These are phyloP conservation scores for Trametes pubescens DNA, from an alignment of 1,284 basidiomycete species.

Conservation along the genomic window DNA sequence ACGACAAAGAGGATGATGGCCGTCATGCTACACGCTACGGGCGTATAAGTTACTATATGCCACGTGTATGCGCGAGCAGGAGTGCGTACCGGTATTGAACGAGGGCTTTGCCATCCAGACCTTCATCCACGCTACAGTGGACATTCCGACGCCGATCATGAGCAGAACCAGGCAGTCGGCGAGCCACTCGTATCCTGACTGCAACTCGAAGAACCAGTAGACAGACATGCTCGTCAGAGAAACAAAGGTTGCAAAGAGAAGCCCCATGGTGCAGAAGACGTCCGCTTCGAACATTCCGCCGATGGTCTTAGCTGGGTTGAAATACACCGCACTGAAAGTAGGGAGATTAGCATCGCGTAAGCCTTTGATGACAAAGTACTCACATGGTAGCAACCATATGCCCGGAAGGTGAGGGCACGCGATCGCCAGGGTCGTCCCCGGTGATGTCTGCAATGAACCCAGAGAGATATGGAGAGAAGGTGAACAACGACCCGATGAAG, in stretches of 20 bases:
- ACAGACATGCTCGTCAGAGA: constrained; percentile 79
- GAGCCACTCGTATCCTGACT: constrained; percentile 73
- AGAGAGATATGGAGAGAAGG: constrained; percentile 81
- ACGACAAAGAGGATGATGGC: constrained; percentile 88
- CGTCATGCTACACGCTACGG: constrained; percentile 87
- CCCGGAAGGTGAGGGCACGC: constrained; percentile 72
- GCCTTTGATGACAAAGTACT: constrained; percentile 19
- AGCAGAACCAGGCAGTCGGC: constrained; percentile 74
- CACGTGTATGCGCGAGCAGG: not conserved
- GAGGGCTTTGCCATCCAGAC: constrained; percentile 90
- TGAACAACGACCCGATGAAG: constrained; percentile 91
- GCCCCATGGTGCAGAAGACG: constrained; percentile 76
- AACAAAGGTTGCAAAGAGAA: constrained; percentile 78
- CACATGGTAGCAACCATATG: constrained; percentile 90
- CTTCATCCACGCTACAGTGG: constrained; percentile 86
- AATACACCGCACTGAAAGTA: constrained; percentile 74
- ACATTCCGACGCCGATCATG: constrained; percentile 88
- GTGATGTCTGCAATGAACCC: constrained; percentile 70
- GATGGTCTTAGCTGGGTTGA: constrained; percentile 85
- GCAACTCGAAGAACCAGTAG: constrained; percentile 80
- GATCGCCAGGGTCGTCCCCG: constrained; percentile 68
- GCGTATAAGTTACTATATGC: not conserved
- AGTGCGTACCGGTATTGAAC: constrained; percentile 82
- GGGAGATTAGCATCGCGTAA: not conserved
- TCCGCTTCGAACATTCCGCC: constrained; percentile 94